These are phyloP conservation scores for Cerrena zonata DNA, from an alignment of 1,284 basidiomycete species.

Conservation along the genomic window DNA sequence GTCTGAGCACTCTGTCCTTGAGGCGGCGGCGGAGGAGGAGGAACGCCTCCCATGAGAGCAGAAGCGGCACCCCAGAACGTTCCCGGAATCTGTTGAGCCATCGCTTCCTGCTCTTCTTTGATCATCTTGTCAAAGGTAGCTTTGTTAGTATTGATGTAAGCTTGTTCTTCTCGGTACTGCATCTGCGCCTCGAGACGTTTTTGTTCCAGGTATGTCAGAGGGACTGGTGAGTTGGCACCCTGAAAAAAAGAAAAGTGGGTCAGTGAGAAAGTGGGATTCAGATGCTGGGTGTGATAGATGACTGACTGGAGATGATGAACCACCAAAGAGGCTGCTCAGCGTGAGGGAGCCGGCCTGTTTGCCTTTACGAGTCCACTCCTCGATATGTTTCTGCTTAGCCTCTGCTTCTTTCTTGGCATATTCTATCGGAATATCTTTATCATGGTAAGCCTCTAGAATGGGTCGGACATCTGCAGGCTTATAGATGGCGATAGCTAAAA, in stretches of 20 bases:
- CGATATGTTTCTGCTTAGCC: conserved; percentile 70
- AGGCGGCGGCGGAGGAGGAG: background rate
- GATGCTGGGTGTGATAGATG: background rate
- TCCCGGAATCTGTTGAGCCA: conserved; percentile 56
- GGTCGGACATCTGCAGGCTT: conserved; percentile 81
- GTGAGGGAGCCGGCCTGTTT: conserved; percentile 46
- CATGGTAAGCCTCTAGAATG: conserved; percentile 79
- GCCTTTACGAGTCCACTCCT: conserved; percentile 71
- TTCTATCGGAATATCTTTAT: conserved; percentile 84
- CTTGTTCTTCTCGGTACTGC: conserved; percentile 82
- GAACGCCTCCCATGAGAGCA: conserved; percentile 16
- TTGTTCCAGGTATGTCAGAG: conserved; percentile 83
- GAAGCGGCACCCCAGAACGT: conserved; percentile 26
- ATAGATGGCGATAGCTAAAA: conserved; percentile 82
- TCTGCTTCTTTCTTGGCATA: conserved; percentile 85
- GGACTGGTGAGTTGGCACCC: conserved; percentile 38
- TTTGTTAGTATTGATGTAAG: conserved; percentile 79
- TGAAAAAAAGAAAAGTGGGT: conserved; percentile 5
- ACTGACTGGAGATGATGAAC: conserved; percentile 28
- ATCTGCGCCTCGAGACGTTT: conserved; percentile 84
- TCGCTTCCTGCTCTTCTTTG: conserved; percentile 78
- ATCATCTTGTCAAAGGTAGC: conserved; percentile 74
- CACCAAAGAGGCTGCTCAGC: conserved; percentile 61
- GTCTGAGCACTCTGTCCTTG: background rate
- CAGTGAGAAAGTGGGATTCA: background rate